phyloP scores from a whole-genome alignment of 768 basidiomycete species.

The Kwoniella pini region DNA sequence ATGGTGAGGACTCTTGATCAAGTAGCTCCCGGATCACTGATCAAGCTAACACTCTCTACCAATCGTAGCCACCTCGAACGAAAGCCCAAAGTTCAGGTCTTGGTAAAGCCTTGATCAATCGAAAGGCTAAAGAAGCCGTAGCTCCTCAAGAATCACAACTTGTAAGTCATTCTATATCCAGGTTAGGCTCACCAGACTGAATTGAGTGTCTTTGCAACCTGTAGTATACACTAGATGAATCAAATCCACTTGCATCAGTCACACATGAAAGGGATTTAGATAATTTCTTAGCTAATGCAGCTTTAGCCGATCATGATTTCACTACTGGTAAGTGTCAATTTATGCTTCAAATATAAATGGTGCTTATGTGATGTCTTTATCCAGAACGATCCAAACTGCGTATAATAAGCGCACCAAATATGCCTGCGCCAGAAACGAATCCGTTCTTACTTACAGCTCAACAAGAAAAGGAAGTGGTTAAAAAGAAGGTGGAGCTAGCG shows the following conservation, averaged over 20 bases:
- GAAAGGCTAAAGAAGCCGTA: constrained; percentile 72
- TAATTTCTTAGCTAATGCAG: constrained; percentile 92
- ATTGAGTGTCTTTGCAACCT: background rate
- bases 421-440: constrained; percentile 61
- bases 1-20: background rate
- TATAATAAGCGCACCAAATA: constrained; percentile 53
- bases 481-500: constrained; percentile 73
- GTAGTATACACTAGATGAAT: constrained; percentile 76
- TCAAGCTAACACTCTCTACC: background rate
- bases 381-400: constrained; percentile 56
- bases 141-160: constrained; percentile 64
- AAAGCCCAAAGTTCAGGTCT: constrained; percentile 62
- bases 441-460: constrained; percentile 80
- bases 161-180: constrained; percentile 57
- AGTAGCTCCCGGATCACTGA: background rate
- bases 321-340: constrained; percentile 70
- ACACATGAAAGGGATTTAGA: constrained; percentile 95
- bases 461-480: constrained; percentile 74
- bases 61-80: constrained; percentile 31
- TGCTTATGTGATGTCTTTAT: background rate
- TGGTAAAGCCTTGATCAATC: constrained; percentile 93
- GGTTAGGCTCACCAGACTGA: background rate
- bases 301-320: constrained; percentile 92
- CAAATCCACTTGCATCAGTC: constrained; percentile 70
- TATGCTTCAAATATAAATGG: background rate